A percentile compares a stretch with the other conserved stretches of the same genome.
These are phyloP conservation scores for Knoxdaviesia capensis DNA, from an alignment of 2,329 filamentous ascomycete species.

Conservation along the genomic window DNA sequence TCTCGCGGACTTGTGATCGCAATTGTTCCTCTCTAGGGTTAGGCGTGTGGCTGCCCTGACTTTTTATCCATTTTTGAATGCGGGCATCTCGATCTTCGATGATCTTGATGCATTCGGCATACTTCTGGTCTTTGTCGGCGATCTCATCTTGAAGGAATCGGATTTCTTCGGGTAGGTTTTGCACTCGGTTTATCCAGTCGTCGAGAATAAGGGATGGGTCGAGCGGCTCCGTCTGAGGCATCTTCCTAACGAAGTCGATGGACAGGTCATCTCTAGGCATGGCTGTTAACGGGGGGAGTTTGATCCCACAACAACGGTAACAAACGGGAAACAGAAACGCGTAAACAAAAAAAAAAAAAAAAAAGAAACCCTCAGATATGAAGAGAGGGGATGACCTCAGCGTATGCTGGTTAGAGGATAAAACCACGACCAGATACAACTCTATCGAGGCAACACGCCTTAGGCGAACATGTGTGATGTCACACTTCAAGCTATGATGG, in stretches of 20 bases:
- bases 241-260: conserved; percentile 49
- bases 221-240: conserved; percentile 39
- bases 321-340: neutral
- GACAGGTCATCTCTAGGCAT: conserved; percentile 57
- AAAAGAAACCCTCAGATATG: conserved; percentile 1
- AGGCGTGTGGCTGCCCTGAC: conserved; percentile 49
- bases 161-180: conserved; percentile 66
- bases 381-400: neutral
- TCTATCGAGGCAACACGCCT: too few species aligned
- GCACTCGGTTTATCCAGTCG: conserved; percentile 54
- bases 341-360: conserved; percentile 5
- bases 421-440: neutral
- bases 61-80: conserved; percentile 65
- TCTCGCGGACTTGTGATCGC: conserved; percentile 44
- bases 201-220: conserved; percentile 54
- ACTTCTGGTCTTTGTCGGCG: conserved; percentile 55
- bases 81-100: conserved; percentile 54
- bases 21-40: conserved; percentile 60
- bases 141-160: conserved; percentile 72
- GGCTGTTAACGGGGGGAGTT: conserved; percentile 27
- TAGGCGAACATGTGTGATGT: too few species aligned
- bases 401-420: neutral
- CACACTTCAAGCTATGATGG: too few species aligned
- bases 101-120: conserved; percentile 45
- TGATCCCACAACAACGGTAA: neutral